Evolutionary conservation across 1,284 basidiomycete species (phyloP), one percentile per base, ranked within the genome.

Genomic region (Cystobasidium sp.): DNA sequence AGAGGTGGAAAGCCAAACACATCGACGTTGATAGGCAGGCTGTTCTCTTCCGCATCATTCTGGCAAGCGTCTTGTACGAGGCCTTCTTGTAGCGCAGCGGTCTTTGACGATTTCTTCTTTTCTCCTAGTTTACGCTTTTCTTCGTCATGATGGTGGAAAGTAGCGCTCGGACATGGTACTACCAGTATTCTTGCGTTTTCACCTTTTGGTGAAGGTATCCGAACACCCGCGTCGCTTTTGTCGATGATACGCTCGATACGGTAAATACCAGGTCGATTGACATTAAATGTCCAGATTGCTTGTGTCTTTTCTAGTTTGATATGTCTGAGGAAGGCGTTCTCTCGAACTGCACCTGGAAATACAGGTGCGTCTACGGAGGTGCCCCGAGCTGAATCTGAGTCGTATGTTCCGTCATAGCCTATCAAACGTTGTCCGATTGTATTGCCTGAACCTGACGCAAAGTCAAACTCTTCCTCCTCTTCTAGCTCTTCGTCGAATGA

Each of bases 161-260:
- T 85, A 1, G 88, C 92, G 5, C 85, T 85, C 0, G 94, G 94
- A 81, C 94, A 97, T 22, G 91, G 91, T 9, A 89, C 89, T 68
- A 96, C 84, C 0, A 88, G 53, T 16, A 44, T 31, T 24, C 10
- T 51, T 18, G 14, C 37, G 43, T 18, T 37, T 12, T 6, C 55
- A 0, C 59, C 63, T 39, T 6, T 59, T 14, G 47, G 58, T 12
- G 43, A 24, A 20, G 72, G 87, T 49, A 88, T 84, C 55, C 78
- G 91, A 82, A 80, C 91, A 85, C 76, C 88, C 87, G 79, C 87
- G 47, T 88, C 87, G 1, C 88, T 87, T n/a, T 85, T 83, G 80
- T 95, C 93, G 18, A 88, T 79, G 18, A 94, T 88, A 43, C 87
- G 86, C 77, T 91, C 88, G 18, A 97, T 85, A 5, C 87, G 87